Conservation (phyloP, 495 filamentous ascomycete genomes). For the Annulohypoxylon nitens region DNA sequence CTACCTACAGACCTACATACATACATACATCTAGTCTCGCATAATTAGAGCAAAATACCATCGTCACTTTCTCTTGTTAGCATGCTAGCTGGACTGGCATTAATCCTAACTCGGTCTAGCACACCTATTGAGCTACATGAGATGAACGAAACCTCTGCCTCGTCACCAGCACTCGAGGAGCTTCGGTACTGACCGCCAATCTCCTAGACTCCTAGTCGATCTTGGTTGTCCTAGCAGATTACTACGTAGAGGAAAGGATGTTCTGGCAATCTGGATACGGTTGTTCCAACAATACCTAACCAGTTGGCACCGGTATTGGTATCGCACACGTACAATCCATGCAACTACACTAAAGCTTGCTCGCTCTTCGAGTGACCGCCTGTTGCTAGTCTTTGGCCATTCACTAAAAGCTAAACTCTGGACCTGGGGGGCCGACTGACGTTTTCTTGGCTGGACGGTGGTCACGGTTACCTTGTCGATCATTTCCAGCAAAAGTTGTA, state of each 20-base stretch:
- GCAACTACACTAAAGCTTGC: conserved; percentile 22
- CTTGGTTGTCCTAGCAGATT: conserved; percentile 40
- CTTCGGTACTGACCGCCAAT: conserved; percentile 48
- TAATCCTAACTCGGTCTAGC: conserved; percentile 40
- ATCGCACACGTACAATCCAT: conserved; percentile 37
- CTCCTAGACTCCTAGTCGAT: conserved; percentile 37
- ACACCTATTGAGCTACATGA: conserved; percentile 38
- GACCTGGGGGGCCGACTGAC: conserved; percentile 45
- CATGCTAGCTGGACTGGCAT: conserved; percentile 31
- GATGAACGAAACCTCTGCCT: conserved; percentile 42
- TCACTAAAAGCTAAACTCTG: conserved; percentile 22
- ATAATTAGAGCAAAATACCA: conserved; percentile 11
- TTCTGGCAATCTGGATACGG: conserved; percentile 15
- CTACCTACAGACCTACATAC: background rate
- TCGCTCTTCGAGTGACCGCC: conserved; percentile 37
- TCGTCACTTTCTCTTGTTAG: conserved; percentile 27
- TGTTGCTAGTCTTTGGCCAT: conserved; percentile 36
- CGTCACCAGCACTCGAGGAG: conserved; percentile 39
- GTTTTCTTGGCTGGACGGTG: conserved; percentile 45
- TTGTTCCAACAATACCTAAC: conserved; percentile 42
- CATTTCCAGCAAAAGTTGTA: conserved; percentile 37
- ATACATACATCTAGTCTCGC: background rate
- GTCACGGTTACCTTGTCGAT: conserved; percentile 42
- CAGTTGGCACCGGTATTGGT: conserved; percentile 44
- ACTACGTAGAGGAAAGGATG: conserved; percentile 21